Evolutionary conservation across 805 yeast genomes (phyloP), one percentile per base, ranked within the genome.

Genomic region (Yamadazyma philogaea): DNA sequence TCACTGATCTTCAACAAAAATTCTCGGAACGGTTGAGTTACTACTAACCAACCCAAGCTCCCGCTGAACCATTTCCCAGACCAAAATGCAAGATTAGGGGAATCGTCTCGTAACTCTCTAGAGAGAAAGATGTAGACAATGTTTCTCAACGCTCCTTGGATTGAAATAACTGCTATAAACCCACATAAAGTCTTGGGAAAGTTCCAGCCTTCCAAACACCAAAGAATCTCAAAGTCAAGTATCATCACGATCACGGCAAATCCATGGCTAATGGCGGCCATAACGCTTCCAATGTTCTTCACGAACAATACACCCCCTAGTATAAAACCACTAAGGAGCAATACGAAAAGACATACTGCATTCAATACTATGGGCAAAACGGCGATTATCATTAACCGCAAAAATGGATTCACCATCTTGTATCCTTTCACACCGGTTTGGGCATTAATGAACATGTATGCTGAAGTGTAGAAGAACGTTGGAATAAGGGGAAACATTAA

Each of bases 361-460:
- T 74, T 73, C 34, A 75, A 46, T 1, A 70, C 19, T 14, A 81
- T 61, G 1, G 90, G 88, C 1, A 70, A 49, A 27, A 75, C 39
- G 0, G 75, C 65, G 3, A 82, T 61, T 12, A 88, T 63, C 2
- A 74, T 56, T 22, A 91, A 60, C 44, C 97, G 72, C 10, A 84
- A 48, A 0, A 85, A 55, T 0, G 91, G 77, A 69, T 44, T 63
- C 49, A n/a, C 76, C 65, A 40, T 63, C 52, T 37, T 52, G 17
- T 17, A 30, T 12, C 34, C 21, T n/a, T 26, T 24, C 0, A 88
- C 96, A 22, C 96, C 96, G 26, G 82, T 87, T 66, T 88, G 96
- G 1, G 96, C 74, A 62, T 89, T 90, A 54, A 86, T 82, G 55
- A 85, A 91, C 40, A 82, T 70, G 61, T 79, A 91, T 0, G 96